Conservation (phyloP, 2,329 filamentous ascomycete genomes). For the Corinectria fuckeliana region DNA sequence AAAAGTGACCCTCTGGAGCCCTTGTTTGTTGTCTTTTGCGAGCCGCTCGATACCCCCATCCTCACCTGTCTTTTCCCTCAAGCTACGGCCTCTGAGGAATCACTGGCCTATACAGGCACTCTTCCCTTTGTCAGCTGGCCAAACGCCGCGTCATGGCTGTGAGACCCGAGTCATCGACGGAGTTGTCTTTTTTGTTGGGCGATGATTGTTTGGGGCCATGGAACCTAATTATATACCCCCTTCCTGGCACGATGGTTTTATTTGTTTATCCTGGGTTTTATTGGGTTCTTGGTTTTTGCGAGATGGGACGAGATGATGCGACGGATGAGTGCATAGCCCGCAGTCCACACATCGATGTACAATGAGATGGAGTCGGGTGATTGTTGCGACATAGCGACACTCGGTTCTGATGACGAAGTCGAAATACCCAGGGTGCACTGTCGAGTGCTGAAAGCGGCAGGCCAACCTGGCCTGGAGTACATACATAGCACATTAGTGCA, state of each 20-base stretch:
- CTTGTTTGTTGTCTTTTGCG: slow-evolving; percentile 30
- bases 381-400: neutral
- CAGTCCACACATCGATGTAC: slow-evolving; percentile 18
- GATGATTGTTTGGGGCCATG: slow-evolving; percentile 34
- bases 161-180: slow-evolving; percentile 25
- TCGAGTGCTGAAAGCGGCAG: slow-evolving; percentile 1
- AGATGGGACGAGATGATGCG: slow-evolving; percentile 23
- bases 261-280: slow-evolving; percentile 26
- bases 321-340: neutral
- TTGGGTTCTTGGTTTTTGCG: slow-evolving; percentile 19
- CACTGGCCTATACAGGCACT: slow-evolving; percentile 34
- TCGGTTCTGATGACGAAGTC: slow-evolving; percentile 5
- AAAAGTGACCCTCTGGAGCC: slow-evolving; percentile 25
- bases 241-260: slow-evolving; percentile 31
- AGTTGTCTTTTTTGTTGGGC: slow-evolving; percentile 29
- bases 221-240: slow-evolving; percentile 40
- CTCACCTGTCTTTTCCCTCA: slow-evolving; percentile 13
- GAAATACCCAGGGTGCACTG: slow-evolving; percentile 6
- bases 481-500: slow-evolving; percentile 9
- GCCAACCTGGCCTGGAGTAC: slow-evolving; percentile 6
- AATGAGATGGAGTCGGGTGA: slow-evolving; percentile 19
- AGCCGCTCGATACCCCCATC: slow-evolving; percentile 34
- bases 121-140: slow-evolving; percentile 29
- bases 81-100: slow-evolving; percentile 32
- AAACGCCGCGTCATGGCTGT: slow-evolving; percentile 27